Evolutionary conservation across 768 basidiomycete species (phyloP).

Genomic region (Strobilomyces echinocephalus): DNA sequence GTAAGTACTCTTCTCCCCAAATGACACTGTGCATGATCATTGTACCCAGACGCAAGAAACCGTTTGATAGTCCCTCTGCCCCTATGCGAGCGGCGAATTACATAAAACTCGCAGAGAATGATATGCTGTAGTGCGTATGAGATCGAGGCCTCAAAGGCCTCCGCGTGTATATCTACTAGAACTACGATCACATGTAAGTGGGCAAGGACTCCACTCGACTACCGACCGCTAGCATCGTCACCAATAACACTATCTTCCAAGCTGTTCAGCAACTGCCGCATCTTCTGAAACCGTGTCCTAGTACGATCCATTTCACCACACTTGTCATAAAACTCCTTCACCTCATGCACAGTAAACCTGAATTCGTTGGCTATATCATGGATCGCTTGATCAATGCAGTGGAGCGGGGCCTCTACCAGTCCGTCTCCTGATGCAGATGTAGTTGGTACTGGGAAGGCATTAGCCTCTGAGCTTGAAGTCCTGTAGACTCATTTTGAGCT

Average conservation of each 20-base stretch:
- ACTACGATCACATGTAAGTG: neutral
- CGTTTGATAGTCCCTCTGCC: slow-evolving; percentile 76
- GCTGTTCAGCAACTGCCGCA: slow-evolving; percentile 48
- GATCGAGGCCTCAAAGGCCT: no score
- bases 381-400: slow-evolving; percentile 64
- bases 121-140: slow-evolving; percentile 31
- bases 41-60: slow-evolving; percentile 60
- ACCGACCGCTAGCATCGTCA: slow-evolving; percentile 5
- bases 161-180: slow-evolving; percentile 3
- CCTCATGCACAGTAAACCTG: slow-evolving; percentile 71
- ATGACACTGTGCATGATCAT: slow-evolving; percentile 3
- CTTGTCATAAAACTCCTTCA: slow-evolving; percentile 71
- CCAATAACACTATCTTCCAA: slow-evolving; percentile 15
- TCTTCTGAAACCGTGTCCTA: slow-evolving; percentile 56
- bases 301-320: slow-evolving; percentile 70
- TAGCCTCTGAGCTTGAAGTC: neutral
- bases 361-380: slow-evolving; percentile 63
- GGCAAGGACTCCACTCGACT: neutral
- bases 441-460: slow-evolving; percentile 3
- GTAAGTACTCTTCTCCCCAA: slow-evolving; percentile 38
- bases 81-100: slow-evolving; percentile 68
- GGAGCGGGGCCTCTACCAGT: slow-evolving; percentile 31
- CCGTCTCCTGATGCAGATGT: slow-evolving; percentile 1
- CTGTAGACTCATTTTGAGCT: slow-evolving; percentile 3
- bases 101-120: slow-evolving; percentile 62